Percentiles rank a stretch among this genome's conserved stretches.
Conservation (phyloP, 176 grass and related monocot genomes). For the Puccinellia tenuiflora region DNA sequence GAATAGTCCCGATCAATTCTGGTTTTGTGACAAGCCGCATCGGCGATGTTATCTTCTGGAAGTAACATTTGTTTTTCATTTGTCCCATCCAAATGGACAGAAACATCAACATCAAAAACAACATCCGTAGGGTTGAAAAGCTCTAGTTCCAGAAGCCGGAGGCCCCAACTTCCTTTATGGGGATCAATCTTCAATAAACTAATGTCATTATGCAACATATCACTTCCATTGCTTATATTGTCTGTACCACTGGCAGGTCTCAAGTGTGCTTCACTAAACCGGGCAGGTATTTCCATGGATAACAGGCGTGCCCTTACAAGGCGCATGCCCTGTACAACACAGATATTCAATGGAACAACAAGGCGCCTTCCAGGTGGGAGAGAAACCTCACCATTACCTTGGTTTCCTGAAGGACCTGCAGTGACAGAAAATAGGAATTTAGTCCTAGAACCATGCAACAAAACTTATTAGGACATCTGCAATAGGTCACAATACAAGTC, state of each 20-base stretch:
- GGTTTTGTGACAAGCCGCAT: conserved; percentile 63
- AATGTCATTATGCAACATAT: conserved; percentile 21
- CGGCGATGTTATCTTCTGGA: conserved; percentile 20
- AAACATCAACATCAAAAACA: conserved; percentile 90
- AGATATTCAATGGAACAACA: conserved; percentile 86
- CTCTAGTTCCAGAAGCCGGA: conserved; percentile 93
- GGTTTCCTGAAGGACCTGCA: conserved; percentile 51
- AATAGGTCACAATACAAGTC: not conserved
- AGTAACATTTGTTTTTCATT: conserved; percentile 25
- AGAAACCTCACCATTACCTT: conserved; percentile 27
- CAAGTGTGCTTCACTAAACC: conserved; percentile 44
- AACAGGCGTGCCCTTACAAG: conserved; percentile 84
- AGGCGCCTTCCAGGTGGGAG: conserved; percentile 83
- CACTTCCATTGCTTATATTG: conserved; percentile 24
- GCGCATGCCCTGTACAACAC: conserved; percentile 80
- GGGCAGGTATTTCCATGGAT: conserved; percentile 94
- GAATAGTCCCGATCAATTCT: conserved; percentile 96
- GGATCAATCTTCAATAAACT: conserved; percentile 84
- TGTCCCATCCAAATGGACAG: conserved; percentile 55
- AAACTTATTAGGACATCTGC: not conserved
- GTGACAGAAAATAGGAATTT: conserved; percentile 16
- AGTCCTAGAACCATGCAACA: conserved; percentile 11
- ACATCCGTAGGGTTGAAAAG: conserved; percentile 95
- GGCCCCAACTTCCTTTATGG: conserved; percentile 76
- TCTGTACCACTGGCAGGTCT: conserved; percentile 30